phyloP scores from a whole-genome alignment of 208 protist genomes.

The Tetramitus jugosus region DNA sequence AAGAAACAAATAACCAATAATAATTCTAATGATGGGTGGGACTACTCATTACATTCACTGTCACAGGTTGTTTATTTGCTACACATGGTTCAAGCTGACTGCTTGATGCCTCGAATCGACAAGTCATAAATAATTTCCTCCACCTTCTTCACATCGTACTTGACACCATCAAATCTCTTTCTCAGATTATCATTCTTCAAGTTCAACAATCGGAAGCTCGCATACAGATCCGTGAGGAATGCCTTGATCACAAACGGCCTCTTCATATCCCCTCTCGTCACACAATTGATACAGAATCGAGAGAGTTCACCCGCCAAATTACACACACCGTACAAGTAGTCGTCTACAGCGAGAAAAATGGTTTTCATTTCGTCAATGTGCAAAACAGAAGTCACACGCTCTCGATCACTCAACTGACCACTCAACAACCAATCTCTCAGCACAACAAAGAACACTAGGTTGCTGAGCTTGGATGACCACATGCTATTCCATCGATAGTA shows the following conservation, averaged over 20 bases:
- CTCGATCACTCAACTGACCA: background rate
- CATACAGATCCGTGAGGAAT: conserved; percentile 40
- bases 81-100: too few species aligned
- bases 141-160: conserved; percentile 51
- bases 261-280: conserved; percentile 43
- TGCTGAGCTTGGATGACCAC: background rate
- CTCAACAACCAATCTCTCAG: background rate
- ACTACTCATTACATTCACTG: too few species aligned
- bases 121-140: conserved; percentile 53
- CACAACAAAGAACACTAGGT: background rate
- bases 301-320: conserved; percentile 22
- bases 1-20: too few species aligned
- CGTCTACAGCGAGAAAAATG: background rate
- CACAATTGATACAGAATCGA: conserved; percentile 44
- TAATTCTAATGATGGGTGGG: too few species aligned
- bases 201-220: conserved; percentile 46
- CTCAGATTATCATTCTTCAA: conserved; percentile 52
- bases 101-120: too few species aligned
- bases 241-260: conserved; percentile 32
- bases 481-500: background rate
- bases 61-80: too few species aligned
- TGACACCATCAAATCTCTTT: conserved; percentile 40
- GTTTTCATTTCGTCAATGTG: background rate
- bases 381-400: background rate
- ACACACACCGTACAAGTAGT: conserved; percentile 6